These are phyloP conservation scores for Evansstolkia leycettana DNA, from an alignment of 495 filamentous ascomycete species.

Conservation along the genomic window DNA sequence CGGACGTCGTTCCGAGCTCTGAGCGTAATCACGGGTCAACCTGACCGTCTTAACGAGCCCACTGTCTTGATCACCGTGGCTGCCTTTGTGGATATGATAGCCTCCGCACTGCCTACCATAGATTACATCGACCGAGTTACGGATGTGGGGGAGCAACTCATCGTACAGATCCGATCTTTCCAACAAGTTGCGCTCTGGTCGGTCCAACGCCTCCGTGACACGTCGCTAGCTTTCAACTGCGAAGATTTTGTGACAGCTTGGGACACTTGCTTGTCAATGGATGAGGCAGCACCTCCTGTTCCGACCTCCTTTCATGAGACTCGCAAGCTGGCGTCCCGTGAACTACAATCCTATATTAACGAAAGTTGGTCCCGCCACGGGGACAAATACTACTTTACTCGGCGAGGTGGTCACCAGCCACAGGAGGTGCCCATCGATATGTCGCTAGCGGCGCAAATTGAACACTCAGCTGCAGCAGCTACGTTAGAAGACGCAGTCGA, in stretches of 20 bases:
- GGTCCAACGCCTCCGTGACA: conserved; percentile 10
- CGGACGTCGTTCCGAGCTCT: conserved; percentile 27
- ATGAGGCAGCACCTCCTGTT: neutral
- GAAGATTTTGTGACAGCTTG: neutral
- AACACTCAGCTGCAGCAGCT: conserved; percentile 8
- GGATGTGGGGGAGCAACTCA: conserved; percentile 7
- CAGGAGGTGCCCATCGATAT: conserved; percentile 22
- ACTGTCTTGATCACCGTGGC: conserved; percentile 25
- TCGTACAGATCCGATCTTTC: conserved; percentile 21
- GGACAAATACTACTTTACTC: conserved; percentile 30
- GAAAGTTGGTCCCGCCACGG: conserved; percentile 27
- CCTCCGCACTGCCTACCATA: conserved; percentile 32
- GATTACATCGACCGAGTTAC: conserved; percentile 39
- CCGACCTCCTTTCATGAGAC: conserved; percentile 15
- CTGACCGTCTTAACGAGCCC: conserved; percentile 25
- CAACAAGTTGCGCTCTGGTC: conserved; percentile 17
- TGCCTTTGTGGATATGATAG: conserved; percentile 33
- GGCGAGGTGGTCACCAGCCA: conserved; percentile 19
- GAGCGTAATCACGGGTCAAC: conserved; percentile 13
- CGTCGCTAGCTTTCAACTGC: neutral
- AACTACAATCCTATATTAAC: conserved; percentile 25
- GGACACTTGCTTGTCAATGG: neutral
- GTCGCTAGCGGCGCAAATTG: conserved; percentile 9
- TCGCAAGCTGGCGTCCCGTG: conserved; percentile 16
- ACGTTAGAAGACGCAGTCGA: conserved; percentile 11